phyloP scores from a whole-genome alignment of 2,329 filamentous ascomycete species.

The Keithomyces neogunnii region DNA sequence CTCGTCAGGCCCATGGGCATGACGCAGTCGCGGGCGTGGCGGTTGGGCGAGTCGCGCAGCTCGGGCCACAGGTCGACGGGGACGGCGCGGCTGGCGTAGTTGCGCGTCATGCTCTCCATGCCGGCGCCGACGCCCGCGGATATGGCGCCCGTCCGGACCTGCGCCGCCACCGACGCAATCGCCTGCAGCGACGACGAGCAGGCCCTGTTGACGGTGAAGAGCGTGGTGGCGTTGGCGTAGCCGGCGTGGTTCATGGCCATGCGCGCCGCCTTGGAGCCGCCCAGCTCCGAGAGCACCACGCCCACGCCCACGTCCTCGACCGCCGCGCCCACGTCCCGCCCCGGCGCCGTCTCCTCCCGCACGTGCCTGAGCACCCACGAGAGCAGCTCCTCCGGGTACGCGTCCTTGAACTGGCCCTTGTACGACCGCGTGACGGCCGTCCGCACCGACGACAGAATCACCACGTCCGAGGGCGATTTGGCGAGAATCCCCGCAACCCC shows the following conservation, averaged over 20 bases:
- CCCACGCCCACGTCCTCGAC: slow-evolving; percentile 74
- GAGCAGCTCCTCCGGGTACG: slow-evolving; percentile 85
- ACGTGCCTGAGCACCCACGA: slow-evolving; percentile 41
- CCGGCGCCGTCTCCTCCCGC: slow-evolving; percentile 22
- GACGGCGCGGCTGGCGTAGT: slow-evolving; percentile 80
- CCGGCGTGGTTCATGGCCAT: slow-evolving; percentile 86
- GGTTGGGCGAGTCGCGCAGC: slow-evolving; percentile 52
- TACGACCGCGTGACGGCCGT: slow-evolving; percentile 79
- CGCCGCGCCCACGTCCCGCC: slow-evolving; percentile 59
- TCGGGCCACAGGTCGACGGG: slow-evolving; percentile 73
- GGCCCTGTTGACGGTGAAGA: slow-evolving; percentile 84
- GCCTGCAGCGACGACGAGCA: slow-evolving; percentile 73
- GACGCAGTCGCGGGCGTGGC: slow-evolving; percentile 75
- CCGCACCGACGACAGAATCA: slow-evolving; percentile 83
- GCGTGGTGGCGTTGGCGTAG: slow-evolving; percentile 60
- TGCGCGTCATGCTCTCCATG: slow-evolving; percentile 94
- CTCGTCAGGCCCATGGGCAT: slow-evolving; percentile 91
- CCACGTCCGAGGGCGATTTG: slow-evolving; percentile 72
- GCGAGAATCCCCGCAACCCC: slow-evolving; percentile 69
- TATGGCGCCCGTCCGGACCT: slow-evolving; percentile 67
- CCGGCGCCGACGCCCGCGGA: slow-evolving; percentile 73
- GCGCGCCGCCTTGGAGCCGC: slow-evolving; percentile 80
- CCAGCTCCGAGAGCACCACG: slow-evolving; percentile 83
- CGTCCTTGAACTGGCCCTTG: slow-evolving; percentile 76
- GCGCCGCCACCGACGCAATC: slow-evolving; percentile 64